Percentiles rank a stretch among this genome's conserved stretches.
phyloP scores from a whole-genome alignment of 108 stramenopile genomes.

The Nitzschia palea region DNA sequence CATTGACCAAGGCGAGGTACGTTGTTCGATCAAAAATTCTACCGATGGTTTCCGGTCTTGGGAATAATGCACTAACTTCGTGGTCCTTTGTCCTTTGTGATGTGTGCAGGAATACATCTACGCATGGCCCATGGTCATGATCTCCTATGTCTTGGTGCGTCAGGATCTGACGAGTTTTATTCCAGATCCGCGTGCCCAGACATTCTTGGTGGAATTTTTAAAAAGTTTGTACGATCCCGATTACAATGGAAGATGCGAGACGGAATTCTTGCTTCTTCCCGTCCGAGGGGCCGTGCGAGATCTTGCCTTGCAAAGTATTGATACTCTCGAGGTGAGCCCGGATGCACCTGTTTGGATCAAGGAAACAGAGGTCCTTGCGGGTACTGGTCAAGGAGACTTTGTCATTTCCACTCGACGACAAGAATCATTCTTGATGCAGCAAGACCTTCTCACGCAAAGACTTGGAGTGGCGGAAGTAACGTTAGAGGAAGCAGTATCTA shows the following conservation, averaged over 20 bases:
- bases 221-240: conserved; percentile 38
- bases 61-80: too few species aligned
- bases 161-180: conserved; percentile 52
- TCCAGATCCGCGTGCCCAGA: conserved; percentile 25
- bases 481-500: background rate
- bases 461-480: background rate
- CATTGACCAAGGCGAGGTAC: conserved; percentile 28
- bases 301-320: conserved; percentile 32
- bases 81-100: background rate
- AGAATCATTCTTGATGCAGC: background rate
- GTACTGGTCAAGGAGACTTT: conserved; percentile 41
- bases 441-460: conserved; percentile 2
- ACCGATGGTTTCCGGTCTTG: too few species aligned
- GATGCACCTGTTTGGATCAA: conserved; percentile 29
- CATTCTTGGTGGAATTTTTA: conserved; percentile 53
- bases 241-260: conserved; percentile 32
- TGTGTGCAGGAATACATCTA: conserved; percentile 2
- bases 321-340: background rate
- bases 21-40: background rate
- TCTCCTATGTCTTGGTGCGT: conserved; percentile 77
- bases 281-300: conserved; percentile 24
- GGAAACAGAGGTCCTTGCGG: conserved; percentile 17
- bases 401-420: conserved; percentile 33
- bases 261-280: conserved; percentile 37
- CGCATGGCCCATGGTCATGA: conserved; percentile 83